A percentile compares a stretch with the other conserved stretches of the same genome.
phyloP scores from a whole-genome alignment of 1,139 yeast genomes.

The Taphrina communis region DNA sequence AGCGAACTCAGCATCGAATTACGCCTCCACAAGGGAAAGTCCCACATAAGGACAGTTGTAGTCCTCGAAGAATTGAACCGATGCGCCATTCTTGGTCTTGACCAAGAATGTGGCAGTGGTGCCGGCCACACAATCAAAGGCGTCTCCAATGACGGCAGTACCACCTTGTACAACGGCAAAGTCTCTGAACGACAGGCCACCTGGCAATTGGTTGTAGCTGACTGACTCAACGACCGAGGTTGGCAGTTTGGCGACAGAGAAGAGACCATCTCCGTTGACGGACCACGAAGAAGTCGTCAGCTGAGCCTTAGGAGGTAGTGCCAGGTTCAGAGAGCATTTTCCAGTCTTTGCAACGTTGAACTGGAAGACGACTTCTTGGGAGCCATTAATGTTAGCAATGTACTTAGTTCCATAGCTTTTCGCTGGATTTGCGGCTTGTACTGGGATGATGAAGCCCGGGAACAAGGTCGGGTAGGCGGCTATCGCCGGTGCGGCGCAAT shows the following conservation, averaged over 20 bases:
- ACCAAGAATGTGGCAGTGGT: slow-evolving; percentile 14
- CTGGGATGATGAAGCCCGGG: slow-evolving; percentile 25
- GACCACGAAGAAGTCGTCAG: slow-evolving; percentile 22
- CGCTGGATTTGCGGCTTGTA: slow-evolving; percentile 3
- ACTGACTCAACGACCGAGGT: slow-evolving; percentile 3
- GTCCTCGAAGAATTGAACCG: slow-evolving; percentile 17
- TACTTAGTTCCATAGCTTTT: slow-evolving; percentile 13
- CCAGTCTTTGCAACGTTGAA: slow-evolving; percentile 14
- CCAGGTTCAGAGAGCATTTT: slow-evolving; percentile 17
- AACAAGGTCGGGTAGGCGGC: slow-evolving; percentile 18
- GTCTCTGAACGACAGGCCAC: neutral
- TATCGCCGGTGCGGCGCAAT: slow-evolving; percentile 20
- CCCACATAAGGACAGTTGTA: slow-evolving; percentile 29
- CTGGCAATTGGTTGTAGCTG: slow-evolving; percentile 7
- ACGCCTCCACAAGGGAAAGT: slow-evolving; percentile 14
- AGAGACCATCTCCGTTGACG: slow-evolving; percentile 13
- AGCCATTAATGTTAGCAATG: neutral
- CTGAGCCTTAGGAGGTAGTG: slow-evolving; percentile 11
- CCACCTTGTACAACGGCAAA: slow-evolving; percentile 18
- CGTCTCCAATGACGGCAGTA: neutral
- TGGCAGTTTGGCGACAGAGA: slow-evolving; percentile 21
- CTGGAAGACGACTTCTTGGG: slow-evolving; percentile 25
- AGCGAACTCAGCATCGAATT: neutral
- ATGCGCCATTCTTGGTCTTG: slow-evolving; percentile 17
- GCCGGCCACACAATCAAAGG: slow-evolving; percentile 18